phyloP scores from a whole-genome alignment of 2,329 filamentous ascomycete genomes.

The Ophiocordyceps sinensis region DNA sequence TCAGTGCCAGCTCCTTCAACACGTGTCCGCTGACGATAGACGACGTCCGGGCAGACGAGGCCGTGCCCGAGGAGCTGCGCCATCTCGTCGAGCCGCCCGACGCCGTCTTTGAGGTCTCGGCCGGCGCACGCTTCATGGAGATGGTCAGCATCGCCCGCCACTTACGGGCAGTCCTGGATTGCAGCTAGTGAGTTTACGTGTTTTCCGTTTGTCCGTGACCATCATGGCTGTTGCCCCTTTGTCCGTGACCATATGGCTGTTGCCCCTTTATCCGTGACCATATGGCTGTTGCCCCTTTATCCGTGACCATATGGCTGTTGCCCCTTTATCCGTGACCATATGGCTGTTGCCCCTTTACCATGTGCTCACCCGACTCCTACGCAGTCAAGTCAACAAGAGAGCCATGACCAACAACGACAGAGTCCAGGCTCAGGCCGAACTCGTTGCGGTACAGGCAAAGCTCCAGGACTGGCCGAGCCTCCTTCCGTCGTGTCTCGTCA shows the following conservation, averaged over 20 bases:
- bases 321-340: too few species aligned
- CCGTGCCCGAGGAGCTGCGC: constrained; percentile 19
- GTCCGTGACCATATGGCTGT: too few species aligned
- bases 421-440: constrained; percentile 6
- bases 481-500: constrained; percentile 19
- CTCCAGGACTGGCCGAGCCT: constrained; percentile 21
- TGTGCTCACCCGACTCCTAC: too few species aligned
- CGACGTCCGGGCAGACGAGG: constrained; percentile 27
- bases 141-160: constrained; percentile 16
- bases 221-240: background rate
- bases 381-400: constrained; percentile 13
- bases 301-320: too few species aligned
- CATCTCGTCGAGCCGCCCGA: constrained; percentile 20
- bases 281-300: too few species aligned
- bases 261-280: too few species aligned
- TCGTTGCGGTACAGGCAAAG: constrained; percentile 13
- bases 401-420: constrained; percentile 5
- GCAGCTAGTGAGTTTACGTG: constrained; percentile 16
- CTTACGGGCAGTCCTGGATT: constrained; percentile 18
- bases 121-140: constrained; percentile 23
- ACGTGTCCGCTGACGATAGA: constrained; percentile 24
- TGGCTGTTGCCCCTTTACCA: too few species aligned
- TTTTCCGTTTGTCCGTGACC: too few species aligned
- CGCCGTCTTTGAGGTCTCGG: constrained; percentile 16
- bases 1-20: constrained; percentile 23